These are phyloP conservation scores for Cladosporium sp. DNA, from an alignment of 2,329 filamentous ascomycete species.

Conservation along the genomic window DNA sequence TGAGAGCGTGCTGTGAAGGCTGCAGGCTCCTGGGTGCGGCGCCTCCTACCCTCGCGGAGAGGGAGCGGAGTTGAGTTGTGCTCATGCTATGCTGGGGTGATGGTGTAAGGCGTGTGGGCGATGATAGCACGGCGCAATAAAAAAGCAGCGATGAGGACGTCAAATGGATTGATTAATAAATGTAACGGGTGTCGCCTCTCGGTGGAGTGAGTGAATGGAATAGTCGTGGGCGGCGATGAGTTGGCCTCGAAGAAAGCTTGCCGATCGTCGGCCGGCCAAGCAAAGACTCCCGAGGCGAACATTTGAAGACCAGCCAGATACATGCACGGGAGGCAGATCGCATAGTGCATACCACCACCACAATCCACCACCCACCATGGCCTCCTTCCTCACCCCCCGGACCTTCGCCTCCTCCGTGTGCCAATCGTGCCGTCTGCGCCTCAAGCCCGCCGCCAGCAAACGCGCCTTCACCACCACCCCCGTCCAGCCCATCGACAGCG, in stretches of 20 bases:
- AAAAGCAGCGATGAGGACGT: not conserved
- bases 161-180: slow-evolving; percentile 2
- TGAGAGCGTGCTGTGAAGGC: slow-evolving; percentile 41
- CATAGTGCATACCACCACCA: not conserved
- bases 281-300: slow-evolving; percentile 13
- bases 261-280: not conserved
- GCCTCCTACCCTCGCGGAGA: slow-evolving; percentile 45
- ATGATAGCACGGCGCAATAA: slow-evolving; percentile 1
- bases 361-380: slow-evolving; percentile 26
- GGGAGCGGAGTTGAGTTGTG: slow-evolving; percentile 43
- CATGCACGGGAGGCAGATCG: no score
- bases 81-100: slow-evolving; percentile 45
- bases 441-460: slow-evolving; percentile 25
- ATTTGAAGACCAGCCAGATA: not conserved
- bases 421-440: slow-evolving; percentile 42
- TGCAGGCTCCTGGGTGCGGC: slow-evolving; percentile 28
- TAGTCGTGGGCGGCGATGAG: not conserved
- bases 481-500: slow-evolving; percentile 6
- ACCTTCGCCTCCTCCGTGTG: slow-evolving; percentile 40
- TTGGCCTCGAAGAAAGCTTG: not conserved
- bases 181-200: slow-evolving; percentile 8
- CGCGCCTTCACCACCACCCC: slow-evolving; percentile 39
- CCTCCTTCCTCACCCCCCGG: slow-evolving; percentile 26
- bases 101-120: not conserved
- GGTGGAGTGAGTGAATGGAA: slow-evolving; percentile 5